Evolutionary conservation across 805 yeast species (phyloP).

Genomic region (Candida incommunis): DNA sequence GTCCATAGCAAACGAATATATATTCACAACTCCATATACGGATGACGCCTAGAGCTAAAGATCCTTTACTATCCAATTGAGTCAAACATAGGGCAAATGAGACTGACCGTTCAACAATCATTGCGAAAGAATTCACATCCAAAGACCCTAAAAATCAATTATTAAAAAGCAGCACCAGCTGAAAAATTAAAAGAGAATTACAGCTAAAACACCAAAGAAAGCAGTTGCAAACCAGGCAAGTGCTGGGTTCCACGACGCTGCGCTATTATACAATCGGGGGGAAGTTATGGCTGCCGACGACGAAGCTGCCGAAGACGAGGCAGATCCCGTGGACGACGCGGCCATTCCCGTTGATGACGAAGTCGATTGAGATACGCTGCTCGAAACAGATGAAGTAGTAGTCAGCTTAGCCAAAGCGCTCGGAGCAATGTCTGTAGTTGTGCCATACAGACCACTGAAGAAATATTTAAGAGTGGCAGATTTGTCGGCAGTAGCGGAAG

Average conservation of each 20-base stretch:
- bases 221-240: neutral
- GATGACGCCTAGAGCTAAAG: no score
- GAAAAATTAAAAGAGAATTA: neutral
- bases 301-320: neutral
- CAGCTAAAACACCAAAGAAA: neutral
- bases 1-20: no score
- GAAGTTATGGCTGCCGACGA: neutral
- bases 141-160: no score
- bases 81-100: no score
- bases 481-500: neutral
- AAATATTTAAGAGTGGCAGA: neutral
- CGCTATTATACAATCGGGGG: neutral
- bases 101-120: no score
- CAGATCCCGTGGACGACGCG: neutral
- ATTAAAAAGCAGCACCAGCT: neutral
- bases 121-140: no score
- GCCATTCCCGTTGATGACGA: neutral
- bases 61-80: no score
- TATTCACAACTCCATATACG: no score
- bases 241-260: neutral
- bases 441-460: constrained; percentile 4
- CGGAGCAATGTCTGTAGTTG: constrained; percentile 14
- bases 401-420: neutral
- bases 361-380: neutral
- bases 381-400: neutral